phyloP scores from a whole-genome alignment of 352 stramenopile species.

The Nothophytophthora sp. region DNA sequence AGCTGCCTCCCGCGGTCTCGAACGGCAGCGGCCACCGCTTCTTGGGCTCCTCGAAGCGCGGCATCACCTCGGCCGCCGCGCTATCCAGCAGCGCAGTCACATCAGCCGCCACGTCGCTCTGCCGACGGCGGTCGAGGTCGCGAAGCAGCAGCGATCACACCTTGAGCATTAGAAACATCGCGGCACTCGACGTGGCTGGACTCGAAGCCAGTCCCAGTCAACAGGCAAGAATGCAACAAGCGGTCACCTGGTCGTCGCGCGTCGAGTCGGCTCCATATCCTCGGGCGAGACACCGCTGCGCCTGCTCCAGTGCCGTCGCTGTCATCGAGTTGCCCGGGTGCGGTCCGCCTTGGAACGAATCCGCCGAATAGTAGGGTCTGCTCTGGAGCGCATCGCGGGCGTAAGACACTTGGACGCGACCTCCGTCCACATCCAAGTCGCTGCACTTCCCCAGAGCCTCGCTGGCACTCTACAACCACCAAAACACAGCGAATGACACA shows the following conservation, averaged over 20 bases:
- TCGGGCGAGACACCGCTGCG: slow-evolving; percentile 80
- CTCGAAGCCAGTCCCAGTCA: slow-evolving; percentile 22
- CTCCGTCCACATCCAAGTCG: slow-evolving; percentile 36
- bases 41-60: slow-evolving; percentile 66
- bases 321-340: slow-evolving; percentile 46
- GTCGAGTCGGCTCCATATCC: slow-evolving; percentile 33
- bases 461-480: slow-evolving; percentile 25
- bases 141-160: slow-evolving; percentile 23
- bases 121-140: too few species aligned
- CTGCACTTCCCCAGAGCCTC: slow-evolving; percentile 32
- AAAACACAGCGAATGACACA: neutral
- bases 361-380: slow-evolving; percentile 10
- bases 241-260: slow-evolving; percentile 45
- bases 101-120: slow-evolving; percentile 44
- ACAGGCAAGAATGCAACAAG: slow-evolving; percentile 34
- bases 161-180: slow-evolving; percentile 33
- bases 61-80: slow-evolving; percentile 56
- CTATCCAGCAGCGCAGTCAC: slow-evolving; percentile 60
- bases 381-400: slow-evolving; percentile 45
- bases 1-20: slow-evolving; percentile 76
- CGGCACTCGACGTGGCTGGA: slow-evolving; percentile 12
- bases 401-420: slow-evolving; percentile 57
- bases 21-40: slow-evolving; percentile 81
- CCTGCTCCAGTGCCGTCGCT: slow-evolving; percentile 71
- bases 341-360: slow-evolving; percentile 5